Evolutionary conservation across 257 asterid species (phyloP), one percentile per base, ranked within the genome.

Genomic region (Primulina huaijiensis): DNA sequence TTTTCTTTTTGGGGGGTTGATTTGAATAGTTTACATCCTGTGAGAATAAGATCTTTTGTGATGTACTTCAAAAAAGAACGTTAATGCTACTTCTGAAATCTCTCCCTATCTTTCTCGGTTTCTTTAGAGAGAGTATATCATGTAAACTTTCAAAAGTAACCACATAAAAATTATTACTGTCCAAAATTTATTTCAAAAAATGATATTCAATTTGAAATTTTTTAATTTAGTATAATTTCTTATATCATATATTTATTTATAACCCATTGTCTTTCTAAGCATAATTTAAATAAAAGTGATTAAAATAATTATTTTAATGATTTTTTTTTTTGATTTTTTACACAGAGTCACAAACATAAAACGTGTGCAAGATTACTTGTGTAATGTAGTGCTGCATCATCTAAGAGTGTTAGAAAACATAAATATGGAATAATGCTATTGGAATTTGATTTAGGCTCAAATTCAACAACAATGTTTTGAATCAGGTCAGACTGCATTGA

Each of bases 361-460:
- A 35, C 40, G 53, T 43, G 11, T 5, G 52, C 10, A 6, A 37
- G 17, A 19, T 25, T 23, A 52, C 23, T 17, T 72, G 35, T 65
- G 17, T 53, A 58, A 31, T 31, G 34, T 31, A 31, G 46, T 25
- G 71, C 58, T 43, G 21, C 30, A 20, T 43, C 38, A 17, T 35
- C 50, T 14, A 35, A 30, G 65, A 58, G 58, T 8, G 14, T 34
- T 50, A 46, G 70, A 37, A 37, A 30, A 34, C 69, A 60, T 60
- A 30, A 5, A 38, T 29, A 10, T 30, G 17, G 60, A 59, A 14
- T 17, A 58, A 29, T 23, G 34, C 8, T 72, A 29, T 9, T 43
- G 62, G 60, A 46, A 58, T 60, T 53, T 10, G 56, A 67, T 55
- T 67, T 58, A 70, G 67, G 61, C 27, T n/a, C 20, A 21, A 21